A percentile compares a stretch with the other conserved stretches of the same genome.
phyloP scores from a whole-genome alignment of 768 basidiomycete genomes.

The Boletellus emodensis region DNA sequence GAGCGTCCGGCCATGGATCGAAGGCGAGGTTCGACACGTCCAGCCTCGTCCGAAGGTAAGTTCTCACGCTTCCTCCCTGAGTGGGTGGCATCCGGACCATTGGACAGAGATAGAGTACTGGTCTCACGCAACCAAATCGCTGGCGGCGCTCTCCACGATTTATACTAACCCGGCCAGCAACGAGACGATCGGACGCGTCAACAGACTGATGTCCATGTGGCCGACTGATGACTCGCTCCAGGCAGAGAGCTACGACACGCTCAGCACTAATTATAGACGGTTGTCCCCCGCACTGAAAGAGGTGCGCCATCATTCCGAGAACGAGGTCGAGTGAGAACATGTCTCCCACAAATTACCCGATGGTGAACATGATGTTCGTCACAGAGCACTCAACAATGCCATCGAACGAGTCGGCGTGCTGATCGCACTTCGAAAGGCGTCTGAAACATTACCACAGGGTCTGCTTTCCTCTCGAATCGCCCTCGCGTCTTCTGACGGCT shows the following conservation, averaged over 20 bases:
- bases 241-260: slow-evolving; percentile 60
- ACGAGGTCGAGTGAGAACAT: slow-evolving; percentile 57
- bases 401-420: slow-evolving; percentile 67
- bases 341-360: neutral
- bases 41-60: slow-evolving; percentile 74
- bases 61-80: slow-evolving; percentile 23
- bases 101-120: slow-evolving; percentile 69
- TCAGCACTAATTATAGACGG: slow-evolving; percentile 62
- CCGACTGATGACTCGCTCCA: slow-evolving; percentile 66
- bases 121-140: slow-evolving; percentile 61
- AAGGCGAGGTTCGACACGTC: slow-evolving; percentile 58
- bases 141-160: slow-evolving; percentile 52
- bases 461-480: slow-evolving; percentile 1
- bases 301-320: slow-evolving; percentile 53
- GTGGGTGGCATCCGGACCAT: slow-evolving; percentile 3
- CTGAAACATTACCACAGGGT: slow-evolving; percentile 61
- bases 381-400: slow-evolving; percentile 67
- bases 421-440: slow-evolving; percentile 68
- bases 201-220: slow-evolving; percentile 68
- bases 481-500: slow-evolving; percentile 1
- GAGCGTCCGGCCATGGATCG: slow-evolving; percentile 51
- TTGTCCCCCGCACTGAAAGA: slow-evolving; percentile 59
- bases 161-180: slow-evolving; percentile 46
- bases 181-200: slow-evolving; percentile 69
- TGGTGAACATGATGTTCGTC: slow-evolving; percentile 7